Percentiles rank a stretch among this genome's conserved stretches.
These are phyloP conservation scores for Neofusicoccum sp. DNA, from an alignment of 2,329 filamentous ascomycete genomes.

Conservation along the genomic window DNA sequence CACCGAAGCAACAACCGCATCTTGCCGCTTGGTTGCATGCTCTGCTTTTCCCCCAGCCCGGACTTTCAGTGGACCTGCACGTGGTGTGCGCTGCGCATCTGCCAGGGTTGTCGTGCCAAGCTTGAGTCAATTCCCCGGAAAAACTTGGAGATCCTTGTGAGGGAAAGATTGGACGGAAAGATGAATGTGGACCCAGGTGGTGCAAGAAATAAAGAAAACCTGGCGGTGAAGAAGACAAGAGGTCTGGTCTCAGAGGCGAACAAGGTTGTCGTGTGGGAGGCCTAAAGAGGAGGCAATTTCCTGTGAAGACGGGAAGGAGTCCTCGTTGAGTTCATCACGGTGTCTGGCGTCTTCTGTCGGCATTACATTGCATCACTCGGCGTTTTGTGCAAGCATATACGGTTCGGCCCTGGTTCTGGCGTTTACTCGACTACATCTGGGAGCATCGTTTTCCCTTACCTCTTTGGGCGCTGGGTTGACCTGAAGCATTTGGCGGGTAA, in stretches of 20 bases:
- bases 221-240: constrained; percentile 3
- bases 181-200: background rate
- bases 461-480: background rate
- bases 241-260: background rate
- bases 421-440: constrained; percentile 9
- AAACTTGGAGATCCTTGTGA: background rate
- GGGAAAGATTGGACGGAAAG: background rate
- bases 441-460: background rate
- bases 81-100: constrained; percentile 39
- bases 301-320: background rate
- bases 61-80: constrained; percentile 34
- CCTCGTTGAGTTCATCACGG: background rate
- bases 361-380: constrained; percentile 3
- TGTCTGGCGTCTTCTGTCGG: background rate
- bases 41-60: constrained; percentile 29
- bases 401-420: constrained; percentile 8
- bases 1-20: constrained; percentile 32
- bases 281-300: background rate
- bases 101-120: constrained; percentile 29
- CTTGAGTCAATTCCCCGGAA: constrained; percentile 20
- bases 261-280: constrained; percentile 1
- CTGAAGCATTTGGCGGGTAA: background rate
- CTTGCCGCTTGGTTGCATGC: constrained; percentile 36
- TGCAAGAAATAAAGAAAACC: constrained; percentile 1
- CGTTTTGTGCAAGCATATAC: constrained; percentile 1